Percentiles rank a stretch among this genome's conserved stretches.
Evolutionary conservation across 306 rosid species (phyloP).

Genomic region (Lathyrus oleraceus): DNA sequence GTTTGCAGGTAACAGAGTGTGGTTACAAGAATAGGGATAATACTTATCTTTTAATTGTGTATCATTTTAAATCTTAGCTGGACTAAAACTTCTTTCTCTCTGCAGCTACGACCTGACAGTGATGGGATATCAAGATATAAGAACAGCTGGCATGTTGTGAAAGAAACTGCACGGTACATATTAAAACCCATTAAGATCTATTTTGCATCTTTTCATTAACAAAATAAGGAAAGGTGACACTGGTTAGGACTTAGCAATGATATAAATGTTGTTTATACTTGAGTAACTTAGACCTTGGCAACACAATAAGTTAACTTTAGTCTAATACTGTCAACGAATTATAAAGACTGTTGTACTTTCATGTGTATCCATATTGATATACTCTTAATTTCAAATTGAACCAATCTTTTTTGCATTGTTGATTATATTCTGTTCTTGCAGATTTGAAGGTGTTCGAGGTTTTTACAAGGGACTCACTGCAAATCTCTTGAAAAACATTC

Average conservation of each 20-base stretch:
- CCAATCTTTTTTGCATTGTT: neutral
- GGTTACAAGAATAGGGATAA: constrained; percentile 20
- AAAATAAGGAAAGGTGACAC: neutral
- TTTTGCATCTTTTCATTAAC: constrained; percentile 16
- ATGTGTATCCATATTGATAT: neutral
- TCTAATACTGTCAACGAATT: neutral
- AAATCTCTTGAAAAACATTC: constrained; percentile 81
- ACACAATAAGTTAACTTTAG: neutral
- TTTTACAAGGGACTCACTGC: constrained; percentile 91
- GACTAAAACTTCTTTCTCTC: constrained; percentile 33
- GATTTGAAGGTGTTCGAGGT: constrained; percentile 91
- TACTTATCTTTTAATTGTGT: constrained; percentile 25
- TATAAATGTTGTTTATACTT: constrained; percentile 12
- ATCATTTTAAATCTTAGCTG: constrained; percentile 13
- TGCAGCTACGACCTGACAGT: constrained; percentile 83
- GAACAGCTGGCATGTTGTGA: constrained; percentile 51
- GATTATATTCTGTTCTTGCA: constrained; percentile 45
- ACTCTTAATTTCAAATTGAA: constrained; percentile 11
- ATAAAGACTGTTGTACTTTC: neutral
- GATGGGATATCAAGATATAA: constrained; percentile 67
- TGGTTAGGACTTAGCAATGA: neutral
- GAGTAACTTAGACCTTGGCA: constrained; percentile 29
- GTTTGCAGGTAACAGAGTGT: constrained; percentile 46
- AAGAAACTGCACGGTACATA: constrained; percentile 51
- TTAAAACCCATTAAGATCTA: constrained; percentile 11